These are phyloP conservation scores for Cladosporium oxysporum DNA, from an alignment of 2,329 filamentous ascomycete genomes.

Conservation along the genomic window DNA sequence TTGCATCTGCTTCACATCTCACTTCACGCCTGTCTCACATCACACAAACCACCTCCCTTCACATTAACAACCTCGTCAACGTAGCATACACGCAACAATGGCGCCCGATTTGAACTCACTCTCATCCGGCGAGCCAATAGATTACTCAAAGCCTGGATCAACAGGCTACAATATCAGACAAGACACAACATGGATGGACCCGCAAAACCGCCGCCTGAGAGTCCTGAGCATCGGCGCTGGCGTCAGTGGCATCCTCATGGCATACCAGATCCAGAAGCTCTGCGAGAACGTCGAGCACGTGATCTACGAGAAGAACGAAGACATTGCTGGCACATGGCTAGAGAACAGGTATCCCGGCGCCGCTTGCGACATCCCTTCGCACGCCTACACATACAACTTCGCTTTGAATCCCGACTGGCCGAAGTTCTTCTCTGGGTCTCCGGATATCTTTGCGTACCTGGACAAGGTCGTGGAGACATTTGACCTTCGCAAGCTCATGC, in stretches of 20 bases:
- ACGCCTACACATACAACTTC: slow-evolving; percentile 49
- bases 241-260: slow-evolving; percentile 49
- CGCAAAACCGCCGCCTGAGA: slow-evolving; percentile 46
- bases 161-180: slow-evolving; percentile 44
- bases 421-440: slow-evolving; percentile 48
- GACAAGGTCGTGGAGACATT: slow-evolving; percentile 52
- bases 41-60: background rate
- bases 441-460: slow-evolving; percentile 53
- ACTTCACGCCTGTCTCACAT: background rate
- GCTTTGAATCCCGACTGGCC: slow-evolving; percentile 51
- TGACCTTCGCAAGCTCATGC: slow-evolving; percentile 55
- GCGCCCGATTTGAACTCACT: slow-evolving; percentile 47
- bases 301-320: slow-evolving; percentile 51
- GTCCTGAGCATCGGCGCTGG: slow-evolving; percentile 53
- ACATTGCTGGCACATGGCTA: slow-evolving; percentile 49
- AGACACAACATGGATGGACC: slow-evolving; percentile 43
- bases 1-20: background rate
- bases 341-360: slow-evolving; percentile 45
- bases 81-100: slow-evolving; percentile 33
- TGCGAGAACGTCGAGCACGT: slow-evolving; percentile 49
- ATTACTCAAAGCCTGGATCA: slow-evolving; percentile 48
- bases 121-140: slow-evolving; percentile 39
- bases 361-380: slow-evolving; percentile 50
- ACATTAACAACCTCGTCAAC: background rate
- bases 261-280: slow-evolving; percentile 51